Evolutionary conservation across 2,329 filamentous ascomycete genomes (phyloP).

Genomic region (Colletotrichum sp.): DNA sequence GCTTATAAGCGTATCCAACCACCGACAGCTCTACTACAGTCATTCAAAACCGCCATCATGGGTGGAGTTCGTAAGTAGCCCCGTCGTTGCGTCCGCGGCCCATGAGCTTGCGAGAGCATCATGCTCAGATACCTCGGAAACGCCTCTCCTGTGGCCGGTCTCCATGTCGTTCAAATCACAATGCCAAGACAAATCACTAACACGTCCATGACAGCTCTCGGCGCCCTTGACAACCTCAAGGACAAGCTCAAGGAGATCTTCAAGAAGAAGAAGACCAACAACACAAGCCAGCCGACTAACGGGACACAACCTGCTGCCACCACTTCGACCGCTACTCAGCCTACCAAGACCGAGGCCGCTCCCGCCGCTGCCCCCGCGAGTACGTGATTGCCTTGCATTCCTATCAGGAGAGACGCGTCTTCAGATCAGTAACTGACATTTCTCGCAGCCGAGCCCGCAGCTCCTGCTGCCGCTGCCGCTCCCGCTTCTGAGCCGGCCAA

Average conservation of each 20-base stretch:
- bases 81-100: neutral
- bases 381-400: neutral
- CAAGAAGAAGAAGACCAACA: slow-evolving; percentile 53
- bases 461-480: slow-evolving; percentile 14
- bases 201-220: slow-evolving; percentile 41
- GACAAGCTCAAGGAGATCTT: slow-evolving; percentile 59
- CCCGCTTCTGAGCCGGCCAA: slow-evolving; percentile 19
- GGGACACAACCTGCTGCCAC: slow-evolving; percentile 32
- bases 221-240: slow-evolving; percentile 60
- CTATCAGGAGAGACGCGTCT: neutral
- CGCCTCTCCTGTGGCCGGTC: neutral
- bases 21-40: neutral
- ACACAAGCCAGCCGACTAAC: slow-evolving; percentile 27
- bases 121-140: neutral
- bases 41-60: slow-evolving; percentile 44
- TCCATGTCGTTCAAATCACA: neutral
- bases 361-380: slow-evolving; percentile 16
- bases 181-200: slow-evolving; percentile 12
- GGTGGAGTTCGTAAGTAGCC: slow-evolving; percentile 56
- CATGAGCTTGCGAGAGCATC: neutral
- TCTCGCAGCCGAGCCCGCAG: slow-evolving; percentile 15
- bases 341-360: slow-evolving; percentile 29
- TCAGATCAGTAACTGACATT: neutral
- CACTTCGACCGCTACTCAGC: slow-evolving; percentile 30
- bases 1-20: neutral